Conservation (phyloP, 2,329 filamentous ascomycete species). For the Grosmannia serpens region DNA sequence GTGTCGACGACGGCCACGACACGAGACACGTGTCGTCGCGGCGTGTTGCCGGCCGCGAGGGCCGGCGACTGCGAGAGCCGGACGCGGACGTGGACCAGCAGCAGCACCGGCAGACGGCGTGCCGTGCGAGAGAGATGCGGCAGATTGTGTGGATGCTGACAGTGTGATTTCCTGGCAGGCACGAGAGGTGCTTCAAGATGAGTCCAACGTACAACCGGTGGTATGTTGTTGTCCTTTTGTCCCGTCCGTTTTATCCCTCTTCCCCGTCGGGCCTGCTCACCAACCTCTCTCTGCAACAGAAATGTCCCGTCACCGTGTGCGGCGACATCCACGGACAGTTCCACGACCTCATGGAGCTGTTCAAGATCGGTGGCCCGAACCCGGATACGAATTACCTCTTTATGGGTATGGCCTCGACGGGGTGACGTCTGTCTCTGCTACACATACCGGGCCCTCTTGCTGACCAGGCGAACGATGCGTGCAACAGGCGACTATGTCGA, state of each 20-base stretch:
- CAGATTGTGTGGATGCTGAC: background rate
- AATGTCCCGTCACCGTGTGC: slow-evolving; percentile 97
- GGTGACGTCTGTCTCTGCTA: background rate
- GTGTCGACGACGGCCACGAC: background rate
- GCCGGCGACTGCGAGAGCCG: too few relatives aligned
- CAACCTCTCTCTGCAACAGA: slow-evolving; percentile 35
- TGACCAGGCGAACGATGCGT: background rate
- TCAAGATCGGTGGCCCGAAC: slow-evolving; percentile 96
- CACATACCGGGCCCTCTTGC: background rate
- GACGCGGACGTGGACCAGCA: too few relatives aligned
- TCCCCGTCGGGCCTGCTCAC: background rate
- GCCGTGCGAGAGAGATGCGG: background rate
- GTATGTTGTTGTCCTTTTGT: slow-evolving; percentile 41
- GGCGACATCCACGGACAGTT: slow-evolving; percentile 99
- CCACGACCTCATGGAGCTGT: slow-evolving; percentile 97
- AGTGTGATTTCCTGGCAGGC: slow-evolving; percentile 42
- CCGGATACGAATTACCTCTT: slow-evolving; percentile 99
- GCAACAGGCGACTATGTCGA: slow-evolving; percentile 89
- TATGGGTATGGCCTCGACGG: slow-evolving; percentile 58
- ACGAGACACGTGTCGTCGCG: background rate
- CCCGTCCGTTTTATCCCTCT: background rate
- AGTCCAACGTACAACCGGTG: slow-evolving; percentile 98
- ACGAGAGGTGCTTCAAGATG: slow-evolving; percentile 89
- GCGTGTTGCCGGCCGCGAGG: too few relatives aligned
- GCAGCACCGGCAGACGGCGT: background rate